Conservation (phyloP, 345 rosid species). For the Moringa oleifera region DNA sequence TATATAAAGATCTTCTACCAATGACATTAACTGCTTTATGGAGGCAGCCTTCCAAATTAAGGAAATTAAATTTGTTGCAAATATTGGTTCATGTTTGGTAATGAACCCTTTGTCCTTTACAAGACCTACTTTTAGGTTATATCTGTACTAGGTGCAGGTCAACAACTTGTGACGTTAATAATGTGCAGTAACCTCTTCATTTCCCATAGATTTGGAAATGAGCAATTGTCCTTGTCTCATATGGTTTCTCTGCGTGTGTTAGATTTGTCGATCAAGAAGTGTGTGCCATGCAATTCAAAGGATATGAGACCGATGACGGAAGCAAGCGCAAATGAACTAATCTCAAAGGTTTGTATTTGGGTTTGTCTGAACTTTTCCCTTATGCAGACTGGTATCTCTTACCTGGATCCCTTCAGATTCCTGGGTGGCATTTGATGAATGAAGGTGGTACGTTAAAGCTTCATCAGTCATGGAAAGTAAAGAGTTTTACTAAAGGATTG, state of each 20-base stretch:
- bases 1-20: background rate
- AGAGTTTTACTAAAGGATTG: constrained; percentile 81
- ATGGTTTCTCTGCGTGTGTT: constrained; percentile 9
- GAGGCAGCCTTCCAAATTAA: background rate
- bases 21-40: background rate
- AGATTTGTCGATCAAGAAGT: constrained; percentile 78
- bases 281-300: constrained; percentile 83
- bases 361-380: background rate
- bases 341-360: constrained; percentile 47
- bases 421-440: constrained; percentile 72
- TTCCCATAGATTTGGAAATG: background rate
- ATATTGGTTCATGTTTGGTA: no score
- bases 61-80: background rate
- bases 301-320: constrained; percentile 77
- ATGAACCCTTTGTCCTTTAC: no score
- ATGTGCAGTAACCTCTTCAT: background rate
- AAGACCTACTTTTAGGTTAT: constrained; percentile 6
- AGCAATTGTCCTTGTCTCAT: constrained; percentile 1
- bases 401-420: constrained; percentile 34
- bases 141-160: background rate
- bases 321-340: constrained; percentile 52
- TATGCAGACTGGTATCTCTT: background rate
- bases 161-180: background rate
- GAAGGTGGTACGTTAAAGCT: constrained; percentile 71
- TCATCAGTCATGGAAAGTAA: constrained; percentile 56